phyloP scores from a whole-genome alignment of 805 yeast species.

The Spathaspora arborariae region DNA sequence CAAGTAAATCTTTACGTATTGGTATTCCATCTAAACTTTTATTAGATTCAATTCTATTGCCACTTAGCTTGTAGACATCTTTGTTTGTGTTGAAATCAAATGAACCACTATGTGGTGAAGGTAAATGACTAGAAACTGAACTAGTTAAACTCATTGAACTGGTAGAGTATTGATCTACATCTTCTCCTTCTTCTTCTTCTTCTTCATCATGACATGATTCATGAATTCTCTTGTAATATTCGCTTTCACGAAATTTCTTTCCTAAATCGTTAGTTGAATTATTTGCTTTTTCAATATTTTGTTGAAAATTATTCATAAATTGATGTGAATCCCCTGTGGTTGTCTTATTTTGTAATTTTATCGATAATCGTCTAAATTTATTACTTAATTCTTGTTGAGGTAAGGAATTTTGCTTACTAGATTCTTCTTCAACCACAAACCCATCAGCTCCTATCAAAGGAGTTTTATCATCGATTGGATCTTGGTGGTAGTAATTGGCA shows the following conservation, averaged over 20 bases:
- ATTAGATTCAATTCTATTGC: constrained; percentile 9
- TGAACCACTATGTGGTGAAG: neutral
- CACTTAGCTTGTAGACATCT: constrained; percentile 11
- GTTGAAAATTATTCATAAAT: constrained; percentile 36
- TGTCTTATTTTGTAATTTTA: constrained; percentile 30
- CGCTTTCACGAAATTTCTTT: constrained; percentile 6
- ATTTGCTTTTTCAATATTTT: constrained; percentile 27
- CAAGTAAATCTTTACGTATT: constrained; percentile 23
- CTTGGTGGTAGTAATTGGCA: constrained; percentile 4
- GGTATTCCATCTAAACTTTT: constrained; percentile 18
- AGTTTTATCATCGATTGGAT: constrained; percentile 23
- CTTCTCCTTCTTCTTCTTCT: neutral
- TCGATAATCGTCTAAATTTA: constrained; percentile 35
- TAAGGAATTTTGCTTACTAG: constrained; percentile 6
- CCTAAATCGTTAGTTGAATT: neutral
- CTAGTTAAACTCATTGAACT: neutral
- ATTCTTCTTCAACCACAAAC: constrained; percentile 4
- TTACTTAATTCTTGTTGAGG: constrained; percentile 31
- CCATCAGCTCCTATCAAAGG: constrained; percentile 18
- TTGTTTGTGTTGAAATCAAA: constrained; percentile 8
- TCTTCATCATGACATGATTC: constrained; percentile 10
- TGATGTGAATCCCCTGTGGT: constrained; percentile 39
- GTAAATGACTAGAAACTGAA: constrained; percentile 3
- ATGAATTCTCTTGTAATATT: constrained; percentile 28
- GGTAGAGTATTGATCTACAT: neutral